Evolutionary conservation across 75 land plant genomes (phyloP).

Genomic region (Picea sitchensis): DNA sequence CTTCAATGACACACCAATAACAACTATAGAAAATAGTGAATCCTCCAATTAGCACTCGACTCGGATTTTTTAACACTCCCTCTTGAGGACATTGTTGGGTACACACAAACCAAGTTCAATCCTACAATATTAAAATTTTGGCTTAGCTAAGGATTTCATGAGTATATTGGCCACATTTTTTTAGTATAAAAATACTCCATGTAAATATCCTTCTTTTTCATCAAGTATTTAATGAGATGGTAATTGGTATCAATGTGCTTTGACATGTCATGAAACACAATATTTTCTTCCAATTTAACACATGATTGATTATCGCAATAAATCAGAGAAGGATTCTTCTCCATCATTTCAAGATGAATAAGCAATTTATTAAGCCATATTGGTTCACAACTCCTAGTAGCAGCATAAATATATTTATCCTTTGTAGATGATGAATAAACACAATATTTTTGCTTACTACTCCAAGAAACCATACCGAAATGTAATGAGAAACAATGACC

Average conservation of each 20-base stretch:
- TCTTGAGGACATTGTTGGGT: neutral
- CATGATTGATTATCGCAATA: neutral
- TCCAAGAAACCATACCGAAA: neutral
- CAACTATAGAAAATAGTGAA: too few relatives aligned
- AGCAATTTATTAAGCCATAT: neutral
- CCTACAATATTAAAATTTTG: neutral
- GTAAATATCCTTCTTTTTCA: neutral
- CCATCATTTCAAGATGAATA: neutral
- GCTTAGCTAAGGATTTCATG: too few relatives aligned
- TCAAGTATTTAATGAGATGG: neutral
- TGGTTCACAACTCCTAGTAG: neutral
- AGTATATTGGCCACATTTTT: neutral
- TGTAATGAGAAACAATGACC: neutral
- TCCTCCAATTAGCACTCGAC: too few relatives aligned
- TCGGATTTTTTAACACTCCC: too few relatives aligned
- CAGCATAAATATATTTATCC: too few relatives aligned
- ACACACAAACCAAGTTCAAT: neutral
- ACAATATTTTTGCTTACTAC: neutral
- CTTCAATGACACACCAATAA: too few relatives aligned
- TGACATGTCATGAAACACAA: neutral
- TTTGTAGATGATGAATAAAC: too few relatives aligned
- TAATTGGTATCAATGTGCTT: neutral
- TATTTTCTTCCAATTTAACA: neutral
- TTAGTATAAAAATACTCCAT: neutral
- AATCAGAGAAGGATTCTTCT: neutral